These are phyloP conservation scores for Hypoxylon crocopeplum DNA, from an alignment of 495 filamentous ascomycete genomes.

Conservation along the genomic window DNA sequence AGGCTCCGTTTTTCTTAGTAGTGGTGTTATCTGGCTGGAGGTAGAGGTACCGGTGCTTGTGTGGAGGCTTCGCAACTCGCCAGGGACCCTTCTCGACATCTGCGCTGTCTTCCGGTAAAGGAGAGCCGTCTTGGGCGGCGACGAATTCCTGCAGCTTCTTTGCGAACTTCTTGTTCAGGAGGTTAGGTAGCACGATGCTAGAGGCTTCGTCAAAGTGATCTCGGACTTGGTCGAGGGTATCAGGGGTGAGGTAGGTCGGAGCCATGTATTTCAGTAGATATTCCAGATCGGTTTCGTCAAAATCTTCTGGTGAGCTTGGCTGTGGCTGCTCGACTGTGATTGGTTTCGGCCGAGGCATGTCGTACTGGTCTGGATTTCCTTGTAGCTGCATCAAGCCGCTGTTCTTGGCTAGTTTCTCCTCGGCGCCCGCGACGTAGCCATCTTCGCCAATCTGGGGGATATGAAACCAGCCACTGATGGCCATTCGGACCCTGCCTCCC, in stretches of 20 bases:
- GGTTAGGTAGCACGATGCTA: slow-evolving; percentile 76
- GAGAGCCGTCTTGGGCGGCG: slow-evolving; percentile 63
- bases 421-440: slow-evolving; percentile 88
- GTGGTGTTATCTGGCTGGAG: slow-evolving; percentile 55
- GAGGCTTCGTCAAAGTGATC: slow-evolving; percentile 82
- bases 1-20: slow-evolving; percentile 13
- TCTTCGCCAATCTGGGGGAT: slow-evolving; percentile 95
- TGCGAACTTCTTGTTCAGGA: slow-evolving; percentile 80
- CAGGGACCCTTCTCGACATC: slow-evolving; percentile 69
- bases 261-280: slow-evolving; percentile 89
- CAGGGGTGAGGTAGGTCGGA: slow-evolving; percentile 91
- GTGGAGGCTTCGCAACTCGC: slow-evolving; percentile 84
- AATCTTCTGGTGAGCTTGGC: slow-evolving; percentile 55
- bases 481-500: slow-evolving; percentile 84
- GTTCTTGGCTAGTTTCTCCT: slow-evolving; percentile 83
- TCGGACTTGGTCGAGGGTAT: slow-evolving; percentile 82
- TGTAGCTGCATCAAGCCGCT: slow-evolving; percentile 91
- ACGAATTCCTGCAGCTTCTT: slow-evolving; percentile 71
- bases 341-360: slow-evolving; percentile 73
- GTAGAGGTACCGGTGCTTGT: slow-evolving; percentile 94
- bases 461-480: slow-evolving; percentile 99
- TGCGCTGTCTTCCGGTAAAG: slow-evolving; percentile 52
- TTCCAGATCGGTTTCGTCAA: slow-evolving; percentile 78
- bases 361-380: slow-evolving; percentile 86
- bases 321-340: slow-evolving; percentile 57